Conservation (phyloP, 2,329 filamentous ascomycete genomes). For the Elsinoe necatrix region DNA sequence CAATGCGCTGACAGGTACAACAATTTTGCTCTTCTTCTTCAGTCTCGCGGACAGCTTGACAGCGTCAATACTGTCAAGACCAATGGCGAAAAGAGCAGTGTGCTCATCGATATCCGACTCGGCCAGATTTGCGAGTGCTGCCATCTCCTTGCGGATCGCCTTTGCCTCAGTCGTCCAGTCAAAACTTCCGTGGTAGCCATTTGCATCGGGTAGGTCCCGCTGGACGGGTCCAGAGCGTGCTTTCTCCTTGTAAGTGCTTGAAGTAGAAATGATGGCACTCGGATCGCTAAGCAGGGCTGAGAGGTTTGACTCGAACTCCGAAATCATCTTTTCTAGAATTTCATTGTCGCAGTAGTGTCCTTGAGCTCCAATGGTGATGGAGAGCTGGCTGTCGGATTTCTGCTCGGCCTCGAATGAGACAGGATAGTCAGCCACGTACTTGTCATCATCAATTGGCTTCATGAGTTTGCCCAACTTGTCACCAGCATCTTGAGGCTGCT, state of each 20-base stretch:
- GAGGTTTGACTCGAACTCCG: conserved; percentile 36
- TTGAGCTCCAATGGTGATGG: conserved; percentile 53
- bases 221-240: conserved; percentile 15
- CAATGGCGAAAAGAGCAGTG: conserved; percentile 68
- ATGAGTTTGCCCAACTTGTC: neutral
- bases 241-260: conserved; percentile 19
- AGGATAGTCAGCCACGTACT: conserved; percentile 55
- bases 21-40: conserved; percentile 49
- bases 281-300: conserved; percentile 30
- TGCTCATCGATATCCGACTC: conserved; percentile 45
- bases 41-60: conserved; percentile 74
- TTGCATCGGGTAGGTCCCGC: conserved; percentile 17
- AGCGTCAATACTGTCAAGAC: conserved; percentile 84
- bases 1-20: conserved; percentile 64
- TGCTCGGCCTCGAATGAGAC: conserved; percentile 67
- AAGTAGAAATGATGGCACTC: conserved; percentile 20
- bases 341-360: conserved; percentile 33
- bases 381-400: conserved; percentile 40
- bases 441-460: conserved; percentile 10
- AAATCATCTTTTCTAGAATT: conserved; percentile 34
- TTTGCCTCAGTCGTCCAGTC: conserved; percentile 50
- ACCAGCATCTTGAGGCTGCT: conserved; percentile 56
- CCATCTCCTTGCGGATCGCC: conserved; percentile 53
- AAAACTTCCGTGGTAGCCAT: conserved; percentile 35
- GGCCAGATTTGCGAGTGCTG: conserved; percentile 50